phyloP scores from a whole-genome alignment of 1,284 basidiomycete genomes.

The Exobasidium rhododendri region DNA sequence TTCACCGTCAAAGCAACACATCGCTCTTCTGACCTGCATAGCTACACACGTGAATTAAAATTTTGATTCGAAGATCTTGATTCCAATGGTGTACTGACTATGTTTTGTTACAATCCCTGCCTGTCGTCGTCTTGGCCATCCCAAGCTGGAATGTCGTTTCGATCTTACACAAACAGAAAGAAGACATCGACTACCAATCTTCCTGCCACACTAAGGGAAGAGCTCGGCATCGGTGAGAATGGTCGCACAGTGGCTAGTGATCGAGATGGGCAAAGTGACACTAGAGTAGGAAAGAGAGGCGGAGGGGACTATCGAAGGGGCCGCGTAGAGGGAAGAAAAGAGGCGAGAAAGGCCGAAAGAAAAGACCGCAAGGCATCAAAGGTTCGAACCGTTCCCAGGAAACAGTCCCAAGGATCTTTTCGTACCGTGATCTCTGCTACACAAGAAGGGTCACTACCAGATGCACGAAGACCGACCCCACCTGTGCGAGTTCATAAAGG shows the following conservation, averaged over 20 bases:
- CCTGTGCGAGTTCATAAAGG: background rate
- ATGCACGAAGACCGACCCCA: background rate
- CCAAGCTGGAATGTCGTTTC: no score
- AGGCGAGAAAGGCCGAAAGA: conserved; percentile 17
- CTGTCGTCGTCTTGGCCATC: no score
- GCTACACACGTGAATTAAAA: no score
- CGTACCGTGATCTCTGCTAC: background rate
- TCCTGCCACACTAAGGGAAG: conserved; percentile 43
- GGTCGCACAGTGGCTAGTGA: conserved; percentile 10
- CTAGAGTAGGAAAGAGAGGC: conserved; percentile 4
- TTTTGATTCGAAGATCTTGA: no score
- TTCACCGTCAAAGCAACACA: no score
- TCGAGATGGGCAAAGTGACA: conserved; percentile 20
- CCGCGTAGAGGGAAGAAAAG: conserved; percentile 18
- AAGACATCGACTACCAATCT: conserved; percentile 37
- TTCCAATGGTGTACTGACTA: no score
- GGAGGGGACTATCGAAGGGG: background rate
- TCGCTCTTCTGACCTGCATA: no score
- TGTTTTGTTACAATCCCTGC: no score
- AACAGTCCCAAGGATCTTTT: background rate
- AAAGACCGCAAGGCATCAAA: conserved; percentile 11
- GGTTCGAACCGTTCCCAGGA: background rate
- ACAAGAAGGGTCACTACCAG: background rate
- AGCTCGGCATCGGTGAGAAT: conserved; percentile 33
- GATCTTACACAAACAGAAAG: no score